Evolutionary conservation across 2,329 filamentous ascomycete species (phyloP).

Genomic region (Fusarium palustre): DNA sequence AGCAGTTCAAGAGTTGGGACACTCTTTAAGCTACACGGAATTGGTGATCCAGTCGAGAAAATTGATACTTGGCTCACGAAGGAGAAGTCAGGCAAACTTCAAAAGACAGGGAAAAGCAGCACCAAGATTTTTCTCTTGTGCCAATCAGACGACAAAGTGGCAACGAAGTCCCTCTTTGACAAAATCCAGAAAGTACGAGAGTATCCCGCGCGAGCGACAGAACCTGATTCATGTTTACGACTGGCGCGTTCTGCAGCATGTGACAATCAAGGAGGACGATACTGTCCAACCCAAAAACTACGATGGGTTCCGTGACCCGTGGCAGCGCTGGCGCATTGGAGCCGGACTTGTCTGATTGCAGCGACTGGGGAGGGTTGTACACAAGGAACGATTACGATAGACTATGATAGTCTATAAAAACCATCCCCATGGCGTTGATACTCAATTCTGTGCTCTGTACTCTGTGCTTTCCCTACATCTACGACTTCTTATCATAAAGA

Average conservation of each 20-base stretch:
- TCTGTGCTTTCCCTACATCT: conserved; percentile 3
- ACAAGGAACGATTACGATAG: neutral
- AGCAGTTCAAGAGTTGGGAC: conserved; percentile 51
- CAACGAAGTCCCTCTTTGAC: conserved; percentile 49
- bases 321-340: conserved; percentile 59
- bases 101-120: neutral
- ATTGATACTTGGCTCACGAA: conserved; percentile 52
- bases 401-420: neutral
- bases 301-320: conserved; percentile 55
- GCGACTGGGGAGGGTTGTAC: neutral
- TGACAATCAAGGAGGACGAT: conserved; percentile 55
- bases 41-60: conserved; percentile 51
- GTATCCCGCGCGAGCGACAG: conserved; percentile 35
- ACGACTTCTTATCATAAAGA: conserved; percentile 61
- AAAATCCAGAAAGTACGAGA: conserved; percentile 49
- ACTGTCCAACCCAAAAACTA: conserved; percentile 49
- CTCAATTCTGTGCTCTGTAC: neutral
- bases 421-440: neutral
- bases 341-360: conserved; percentile 54
- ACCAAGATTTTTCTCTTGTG: conserved; percentile 56
- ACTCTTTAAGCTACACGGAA: conserved; percentile 58
- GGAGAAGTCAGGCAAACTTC: conserved; percentile 10
- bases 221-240: conserved; percentile 60
- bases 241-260: conserved; percentile 59
- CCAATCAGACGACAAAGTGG: conserved; percentile 53